Conservation (phyloP, 768 basidiomycete genomes). For the Sporobolomyces pararoseus region DNA sequence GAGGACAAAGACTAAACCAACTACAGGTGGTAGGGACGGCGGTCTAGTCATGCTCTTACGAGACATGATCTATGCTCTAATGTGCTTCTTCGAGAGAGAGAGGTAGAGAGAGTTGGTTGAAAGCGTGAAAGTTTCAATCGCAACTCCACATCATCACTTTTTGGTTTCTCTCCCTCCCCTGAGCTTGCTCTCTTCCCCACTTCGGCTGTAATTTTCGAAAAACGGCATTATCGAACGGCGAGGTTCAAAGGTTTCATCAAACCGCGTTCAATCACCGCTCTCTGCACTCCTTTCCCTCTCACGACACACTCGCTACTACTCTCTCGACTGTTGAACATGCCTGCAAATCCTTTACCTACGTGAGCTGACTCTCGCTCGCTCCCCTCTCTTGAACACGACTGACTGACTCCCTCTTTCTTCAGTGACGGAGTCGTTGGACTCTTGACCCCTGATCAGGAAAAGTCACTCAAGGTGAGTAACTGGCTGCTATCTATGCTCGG, state of each 20-base stretch:
- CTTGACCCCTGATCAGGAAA: slow-evolving; percentile 22
- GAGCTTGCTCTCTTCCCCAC: not conserved
- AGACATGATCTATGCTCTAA: not conserved
- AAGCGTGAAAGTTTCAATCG: no score
- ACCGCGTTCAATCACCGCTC: not conserved
- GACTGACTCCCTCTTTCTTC: not conserved
- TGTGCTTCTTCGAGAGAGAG: not conserved
- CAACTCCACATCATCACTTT: slow-evolving; percentile 2
- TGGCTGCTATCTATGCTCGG: no score
- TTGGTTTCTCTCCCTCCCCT: not conserved
- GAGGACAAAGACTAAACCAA: not conserved
- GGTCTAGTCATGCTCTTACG: not conserved
- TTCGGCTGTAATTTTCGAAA: not conserved
- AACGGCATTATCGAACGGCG: not conserved
- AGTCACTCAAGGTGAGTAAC: slow-evolving; percentile 27
- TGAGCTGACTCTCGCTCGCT: not conserved
- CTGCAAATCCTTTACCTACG: slow-evolving; percentile 19
- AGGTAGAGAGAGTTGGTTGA: not conserved
- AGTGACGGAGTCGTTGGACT: slow-evolving; percentile 37
- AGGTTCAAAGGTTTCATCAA: no score
- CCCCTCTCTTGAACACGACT: not conserved
- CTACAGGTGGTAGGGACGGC: not conserved
- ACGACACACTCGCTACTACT: not conserved
- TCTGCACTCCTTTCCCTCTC: not conserved
- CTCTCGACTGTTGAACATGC: not conserved